These are phyloP conservation scores for Globisporangium yorkense DNA, from an alignment of 352 stramenopile genomes.

Conservation along the genomic window DNA sequence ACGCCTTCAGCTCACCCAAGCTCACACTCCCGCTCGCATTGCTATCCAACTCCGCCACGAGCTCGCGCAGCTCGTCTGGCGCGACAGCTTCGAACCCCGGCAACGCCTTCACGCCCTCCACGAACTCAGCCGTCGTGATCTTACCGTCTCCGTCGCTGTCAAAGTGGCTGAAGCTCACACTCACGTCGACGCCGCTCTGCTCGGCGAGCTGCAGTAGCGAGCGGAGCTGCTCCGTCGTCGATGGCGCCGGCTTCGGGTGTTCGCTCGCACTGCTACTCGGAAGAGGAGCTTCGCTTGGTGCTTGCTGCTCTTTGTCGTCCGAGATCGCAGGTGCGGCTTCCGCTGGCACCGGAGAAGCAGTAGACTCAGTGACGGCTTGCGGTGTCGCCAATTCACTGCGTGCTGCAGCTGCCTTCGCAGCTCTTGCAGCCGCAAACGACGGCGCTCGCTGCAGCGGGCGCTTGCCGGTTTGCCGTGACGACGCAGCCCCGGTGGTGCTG, in stretches of 20 bases:
- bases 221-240: constrained; percentile 12
- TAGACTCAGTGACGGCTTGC: background rate
- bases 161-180: constrained; percentile 63
- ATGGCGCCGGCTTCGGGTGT: background rate
- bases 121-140: constrained; percentile 54
- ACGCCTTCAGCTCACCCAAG: constrained; percentile 48
- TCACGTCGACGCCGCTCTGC: constrained; percentile 36
- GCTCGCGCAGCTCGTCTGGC: constrained; percentile 26
- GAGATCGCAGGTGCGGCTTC: background rate
- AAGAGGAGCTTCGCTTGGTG: background rate
- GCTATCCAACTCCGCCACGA: constrained; percentile 39
- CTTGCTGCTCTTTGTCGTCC: background rate
- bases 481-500: no score
- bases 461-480: background rate
- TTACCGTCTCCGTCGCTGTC: constrained; percentile 54
- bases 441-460: constrained; percentile 6
- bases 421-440: constrained; percentile 27
- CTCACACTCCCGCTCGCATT: constrained; percentile 51
- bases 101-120: constrained; percentile 37
- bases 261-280: background rate
- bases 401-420: constrained; percentile 14
- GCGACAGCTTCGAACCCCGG: constrained; percentile 38
- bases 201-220: constrained; percentile 31
- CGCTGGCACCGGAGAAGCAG: no score
- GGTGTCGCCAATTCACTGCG: background rate